Evolutionary conservation across 306 rosid genomes (phyloP), one percentile per base, ranked within the genome.

Genomic region (Inga oerstediana): DNA sequence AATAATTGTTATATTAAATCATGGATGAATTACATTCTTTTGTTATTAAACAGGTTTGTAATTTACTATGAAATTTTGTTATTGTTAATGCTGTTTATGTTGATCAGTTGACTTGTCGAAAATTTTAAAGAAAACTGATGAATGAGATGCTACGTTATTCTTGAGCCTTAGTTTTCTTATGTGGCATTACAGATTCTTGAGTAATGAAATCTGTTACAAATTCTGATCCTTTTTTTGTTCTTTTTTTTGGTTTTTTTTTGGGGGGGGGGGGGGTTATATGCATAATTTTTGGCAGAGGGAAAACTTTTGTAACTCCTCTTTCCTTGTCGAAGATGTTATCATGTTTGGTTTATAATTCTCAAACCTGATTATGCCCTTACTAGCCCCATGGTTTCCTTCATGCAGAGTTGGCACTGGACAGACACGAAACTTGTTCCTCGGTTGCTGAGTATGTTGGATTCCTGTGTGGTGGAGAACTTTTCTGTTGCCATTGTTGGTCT

Each of bases 321-420:
- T 62, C 19, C 37, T 32, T 65, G 43, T 64, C 14, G 41, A 64
- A 64, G 70, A 64, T 30, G 27, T 72, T 64, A 5, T 34, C 10
- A 30, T 35, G 67, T 49, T 61, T 79, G 13, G 75, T 81, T 78
- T 73, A 77, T 65, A 59, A 15, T 65, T 65, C 43, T 32, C 11
- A 34, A 67, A 82, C 49, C 70, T 83, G 82, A 86, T 17, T 8
- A 15, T 59, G 32, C 10, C 66, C 34, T 13, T 22, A 59, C 15
- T 2, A 59, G 24, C 34, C 34, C 13, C 59, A 32, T 80, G 75
- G 58, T 81, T 87, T 66, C 70, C 80, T 84, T 22, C 70, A 81
- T 93, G 82, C 90, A 95, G 98, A 79, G 90, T 83, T 95, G 98
- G 98, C 88, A 86, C 65, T 93, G 98, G 99, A 84, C 89, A 71